Base-by-base conservation (phyloP, 1,139 yeast genomes). In the Lodderomyces orthopsilosis region DNA sequence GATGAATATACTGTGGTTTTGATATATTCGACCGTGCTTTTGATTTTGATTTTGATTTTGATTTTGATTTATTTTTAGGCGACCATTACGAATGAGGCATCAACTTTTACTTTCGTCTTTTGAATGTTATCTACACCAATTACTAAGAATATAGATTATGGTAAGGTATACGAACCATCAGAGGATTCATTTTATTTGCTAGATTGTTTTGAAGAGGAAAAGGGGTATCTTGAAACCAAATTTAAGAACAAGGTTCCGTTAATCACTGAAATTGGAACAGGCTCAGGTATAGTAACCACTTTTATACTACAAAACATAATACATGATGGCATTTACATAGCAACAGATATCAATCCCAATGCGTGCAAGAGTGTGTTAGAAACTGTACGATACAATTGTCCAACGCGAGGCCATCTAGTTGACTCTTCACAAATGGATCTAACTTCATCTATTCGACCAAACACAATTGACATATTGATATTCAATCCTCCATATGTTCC, bases 401-500 rank as follows among this genome's bases (percentile, higher is more conserved):
- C 86, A 53, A 59, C 66, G 2, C 68, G 72, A 10, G 48, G 49
- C 6, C 43, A 47, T 13, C 18, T 48, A 6, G 55, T 84, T 21
- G 96, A 88, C 40, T 60, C 78, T 0, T 51, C 85, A 3, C 84
- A 85, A 49, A 75, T 81, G 64, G 77, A 77, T 55, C 63, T 90
- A 32, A 74, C 85, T 0, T 54, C 72, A 2, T 70, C 77, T 1
- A 48, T 90, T 8, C 58, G 76, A n/a, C 57, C 58, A 0, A 52
- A 68, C 1, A 43, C 65, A 2, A 72, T 89, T 1, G 98, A 93
- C 56, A 48, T 90, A 1, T 65, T 93, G 19, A 71, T 93, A 1
- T 93, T 91, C 65, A 93, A 93, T 56, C 98, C 98, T 1, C 98
- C 98, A 0, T 93, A 93, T 58, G 98, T 93, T 1, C 98, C 98